Percentiles rank a stretch among this genome's conserved stretches.
Conservation (phyloP, 768 basidiomycete genomes). For the Butyriboletus loyo region DNA sequence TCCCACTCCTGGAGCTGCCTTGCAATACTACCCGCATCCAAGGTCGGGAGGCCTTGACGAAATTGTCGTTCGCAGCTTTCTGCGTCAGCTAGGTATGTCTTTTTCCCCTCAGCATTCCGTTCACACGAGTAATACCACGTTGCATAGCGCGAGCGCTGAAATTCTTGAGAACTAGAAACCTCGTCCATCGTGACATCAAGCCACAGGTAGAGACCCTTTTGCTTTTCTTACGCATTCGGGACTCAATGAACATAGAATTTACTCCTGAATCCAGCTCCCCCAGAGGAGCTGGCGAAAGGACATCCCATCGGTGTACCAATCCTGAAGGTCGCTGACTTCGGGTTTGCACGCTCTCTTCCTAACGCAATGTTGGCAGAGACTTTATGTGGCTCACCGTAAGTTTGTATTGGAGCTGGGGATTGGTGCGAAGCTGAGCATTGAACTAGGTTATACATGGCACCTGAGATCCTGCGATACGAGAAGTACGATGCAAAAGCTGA, state of each 20-base stretch:
- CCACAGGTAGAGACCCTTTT: conserved; percentile 58
- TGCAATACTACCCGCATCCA: conserved; percentile 89
- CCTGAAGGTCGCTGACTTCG: conserved; percentile 97
- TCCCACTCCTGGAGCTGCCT: conserved; percentile 63
- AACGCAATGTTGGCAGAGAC: conserved; percentile 96
- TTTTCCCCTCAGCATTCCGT: neutral
- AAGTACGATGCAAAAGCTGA: conserved; percentile 98
- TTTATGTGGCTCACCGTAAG: conserved; percentile 93
- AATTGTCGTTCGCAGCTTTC: conserved; percentile 85
- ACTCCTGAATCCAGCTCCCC: conserved; percentile 77
- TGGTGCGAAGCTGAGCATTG: neutral
- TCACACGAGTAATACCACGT: neutral
- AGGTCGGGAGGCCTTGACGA: conserved; percentile 87
- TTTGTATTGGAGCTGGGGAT: conserved; percentile 12
- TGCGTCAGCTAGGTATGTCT: conserved; percentile 78
- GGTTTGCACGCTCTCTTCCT: conserved; percentile 91
- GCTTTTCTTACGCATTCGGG: neutral
- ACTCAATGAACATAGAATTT: conserved; percentile 62
- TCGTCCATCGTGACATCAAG: conserved; percentile 97
- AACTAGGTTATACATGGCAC: conserved; percentile 92
- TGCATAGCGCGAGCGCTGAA: conserved; percentile 82
- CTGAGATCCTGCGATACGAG: conserved; percentile 94
- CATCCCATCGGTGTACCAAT: conserved; percentile 92
- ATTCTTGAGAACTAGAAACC: conserved; percentile 81
- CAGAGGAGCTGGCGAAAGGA: conserved; percentile 77